Conservation (phyloP, 306 rosid genomes). For the Medicago lupulina region DNA sequence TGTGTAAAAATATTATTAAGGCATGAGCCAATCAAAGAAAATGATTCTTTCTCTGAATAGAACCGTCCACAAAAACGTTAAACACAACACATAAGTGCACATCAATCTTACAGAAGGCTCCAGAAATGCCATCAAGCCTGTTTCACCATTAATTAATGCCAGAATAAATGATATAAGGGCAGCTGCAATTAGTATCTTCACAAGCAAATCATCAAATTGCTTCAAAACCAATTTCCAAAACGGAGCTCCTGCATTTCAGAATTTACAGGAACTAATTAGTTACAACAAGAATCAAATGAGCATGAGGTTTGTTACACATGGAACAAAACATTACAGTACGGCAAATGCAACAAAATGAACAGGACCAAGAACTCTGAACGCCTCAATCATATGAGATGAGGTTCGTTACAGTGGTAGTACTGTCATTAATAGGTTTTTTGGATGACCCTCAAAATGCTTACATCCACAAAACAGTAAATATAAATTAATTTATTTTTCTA, state of each 20-base stretch:
- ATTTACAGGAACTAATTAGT: conserved; percentile 39
- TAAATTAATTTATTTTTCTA: conserved; percentile 23
- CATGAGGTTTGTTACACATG: neutral
- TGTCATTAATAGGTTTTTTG: conserved; percentile 23
- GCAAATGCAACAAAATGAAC: conserved; percentile 22
- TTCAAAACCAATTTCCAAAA: conserved; percentile 95
- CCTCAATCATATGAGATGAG: conserved; percentile 32
- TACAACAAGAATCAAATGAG: conserved; percentile 18
- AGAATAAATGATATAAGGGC: conserved; percentile 85
- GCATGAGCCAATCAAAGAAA: neutral
- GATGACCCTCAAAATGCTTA: conserved; percentile 22
- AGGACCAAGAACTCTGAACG: conserved; percentile 27
- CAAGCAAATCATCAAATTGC: conserved; percentile 97
- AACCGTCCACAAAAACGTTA: conserved; percentile 19
- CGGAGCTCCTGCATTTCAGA: conserved; percentile 75
- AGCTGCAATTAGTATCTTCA: conserved; percentile 86
- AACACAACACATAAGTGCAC: conserved; percentile 13
- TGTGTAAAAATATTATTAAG: conserved; percentile 16
- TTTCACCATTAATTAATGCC: conserved; percentile 92
- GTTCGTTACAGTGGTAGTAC: conserved; percentile 6
- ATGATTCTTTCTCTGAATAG: conserved; percentile 16
- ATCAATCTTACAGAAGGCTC: conserved; percentile 90
- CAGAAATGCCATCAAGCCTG: conserved; percentile 90
- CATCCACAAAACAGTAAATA: conserved; percentile 11
- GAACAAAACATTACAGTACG: conserved; percentile 11